Evolutionary conservation across 352 stramenopile species (phyloP), one percentile per base, ranked within the genome.

Genomic region (Pythium scleroteichum): DNA sequence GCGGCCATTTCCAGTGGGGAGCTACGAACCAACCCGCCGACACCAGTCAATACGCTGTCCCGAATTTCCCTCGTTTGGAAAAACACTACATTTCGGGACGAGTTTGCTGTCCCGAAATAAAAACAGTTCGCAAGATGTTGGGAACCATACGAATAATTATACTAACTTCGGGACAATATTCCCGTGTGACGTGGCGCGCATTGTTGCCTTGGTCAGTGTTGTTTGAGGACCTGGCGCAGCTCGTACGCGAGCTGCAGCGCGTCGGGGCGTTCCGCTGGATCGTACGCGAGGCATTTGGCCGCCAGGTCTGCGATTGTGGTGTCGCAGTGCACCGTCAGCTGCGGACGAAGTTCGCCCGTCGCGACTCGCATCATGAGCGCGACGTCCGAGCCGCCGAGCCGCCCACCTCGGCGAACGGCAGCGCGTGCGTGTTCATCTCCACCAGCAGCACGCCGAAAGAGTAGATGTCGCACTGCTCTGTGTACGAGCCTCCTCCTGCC

Each of bases 301-400:
- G 62, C 60, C 4, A 73, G 33, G 0, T 48, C 42, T 14, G 45
- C 46, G 44, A 75, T 76, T 7, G 45, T 40, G 6, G 5, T 20
- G 17, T 53, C 32, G 59, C 56, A 54, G 26, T 27, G n/a, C 16
- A 20, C 14, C 7, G 51, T 54, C 23, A 76, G 70, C 1, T 45
- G 45, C n/a, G 71, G 71, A 1, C 35, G 49, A n/a, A 76, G 20
- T 12, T 47, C 16, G 13, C 58, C 68, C 13, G 41, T 59, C 0
- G 71, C 64, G 3, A 85, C 69, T 40, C 61, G 67, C 55, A 73
- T 69, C 17, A 81, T 38, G 19, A 80, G 67, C 0, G 71, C 73
- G 7, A 78, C 63, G 14, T 80, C 69, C 0, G 66, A 39, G n/a
- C n/a, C n/a, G n/a, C n/a, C n/a, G 16, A 82, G 52, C 4, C 46